A percentile compares a stretch with the other conserved stretches of the same genome.
These are phyloP conservation scores for Tillandsia fasciculata DNA, from an alignment of 176 grass and related monocot species.

Conservation along the genomic window DNA sequence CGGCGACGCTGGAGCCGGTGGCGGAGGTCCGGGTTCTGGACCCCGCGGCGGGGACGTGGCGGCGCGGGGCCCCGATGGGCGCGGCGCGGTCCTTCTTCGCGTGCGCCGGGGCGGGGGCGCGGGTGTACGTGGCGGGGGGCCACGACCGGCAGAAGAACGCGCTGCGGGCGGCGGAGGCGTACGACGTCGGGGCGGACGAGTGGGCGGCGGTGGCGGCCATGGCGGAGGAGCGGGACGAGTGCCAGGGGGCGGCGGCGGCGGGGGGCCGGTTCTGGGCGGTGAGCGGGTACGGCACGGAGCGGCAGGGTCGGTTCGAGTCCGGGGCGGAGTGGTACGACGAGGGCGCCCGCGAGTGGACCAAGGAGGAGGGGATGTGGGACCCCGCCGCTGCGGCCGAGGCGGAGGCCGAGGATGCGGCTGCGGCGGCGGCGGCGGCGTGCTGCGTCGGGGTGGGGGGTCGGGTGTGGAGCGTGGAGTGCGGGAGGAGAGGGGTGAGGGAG, in stretches of 20 bases:
- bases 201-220: conserved; percentile 46
- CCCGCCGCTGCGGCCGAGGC: neutral
- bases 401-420: neutral
- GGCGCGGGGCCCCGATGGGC: conserved; percentile 20
- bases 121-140: conserved; percentile 38
- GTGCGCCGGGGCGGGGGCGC: conserved; percentile 9
- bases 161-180: conserved; percentile 33
- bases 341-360: conserved; percentile 13
- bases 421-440: conserved; percentile 12
- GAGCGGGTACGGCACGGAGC: conserved; percentile 47
- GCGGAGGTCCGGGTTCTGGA: conserved; percentile 31
- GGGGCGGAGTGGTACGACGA: conserved; percentile 33
- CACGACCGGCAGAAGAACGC: conserved; percentile 57
- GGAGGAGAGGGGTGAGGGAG: conserved; percentile 30
- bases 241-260: conserved; percentile 18
- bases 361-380: conserved; percentile 21
- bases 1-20: conserved; percentile 20
- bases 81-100: conserved; percentile 47
- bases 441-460: conserved; percentile 17
- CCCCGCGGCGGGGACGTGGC: conserved; percentile 33
- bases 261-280: conserved; percentile 25
- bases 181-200: conserved; percentile 26
- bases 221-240: conserved; percentile 62
- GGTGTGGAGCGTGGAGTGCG: conserved; percentile 32
- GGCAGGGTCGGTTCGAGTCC: conserved; percentile 36